Base-by-base conservation (phyloP, 176 grass and related monocot species). In the Raddia guianensis region DNA sequence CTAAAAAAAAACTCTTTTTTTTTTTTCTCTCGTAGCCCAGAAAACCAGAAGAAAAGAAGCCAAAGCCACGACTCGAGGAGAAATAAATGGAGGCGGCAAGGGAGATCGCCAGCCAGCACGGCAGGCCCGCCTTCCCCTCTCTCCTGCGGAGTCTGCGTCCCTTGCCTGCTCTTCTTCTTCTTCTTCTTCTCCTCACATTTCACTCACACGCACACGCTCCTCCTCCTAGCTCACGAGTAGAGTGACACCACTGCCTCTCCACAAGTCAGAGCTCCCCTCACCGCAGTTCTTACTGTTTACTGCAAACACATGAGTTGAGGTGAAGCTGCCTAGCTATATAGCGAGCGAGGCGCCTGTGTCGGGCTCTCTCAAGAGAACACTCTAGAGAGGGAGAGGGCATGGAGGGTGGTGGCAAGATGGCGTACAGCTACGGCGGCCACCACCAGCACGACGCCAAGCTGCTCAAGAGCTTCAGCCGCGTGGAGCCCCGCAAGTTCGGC, bases 401-500 rank as follows among this genome's bases (percentile, higher is more conserved):
- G 82, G 87, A 85, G 42, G 82, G 82, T 27, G 76, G 82, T 8
- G 82, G 87, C 8, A 89, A 89, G 87, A 35, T 47, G 69, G 62
- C 52, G 34, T 63, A 80, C 87, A 53, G 62, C 70, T 66, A 49
- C 48, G 44, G 20, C 54, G 63, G 55, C 69, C 10, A 3, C 9
- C 34, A 27, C 21, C n/a, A 65, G 10, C 9, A 2, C 43, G 51
- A 80, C 45, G 59, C 42, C 43, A 96, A 63, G 82, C 85, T 93
- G 49, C 34, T 84, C 9, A 96, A 79, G 79, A 77, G 66, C 80
- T 53, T 88, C 74, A 80, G 83, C 87, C 88, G 93, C 32, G 77
- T 93, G 7, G 90, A 92, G 55, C 93, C 86, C 0, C 76, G 85
- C 37, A 91, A 82, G 74, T 79, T 93, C 70, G 53, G 78, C 9